Evolutionary conservation across 2,329 filamentous ascomycete species (phyloP).

Genomic region (Zymoseptoria tritici): DNA sequence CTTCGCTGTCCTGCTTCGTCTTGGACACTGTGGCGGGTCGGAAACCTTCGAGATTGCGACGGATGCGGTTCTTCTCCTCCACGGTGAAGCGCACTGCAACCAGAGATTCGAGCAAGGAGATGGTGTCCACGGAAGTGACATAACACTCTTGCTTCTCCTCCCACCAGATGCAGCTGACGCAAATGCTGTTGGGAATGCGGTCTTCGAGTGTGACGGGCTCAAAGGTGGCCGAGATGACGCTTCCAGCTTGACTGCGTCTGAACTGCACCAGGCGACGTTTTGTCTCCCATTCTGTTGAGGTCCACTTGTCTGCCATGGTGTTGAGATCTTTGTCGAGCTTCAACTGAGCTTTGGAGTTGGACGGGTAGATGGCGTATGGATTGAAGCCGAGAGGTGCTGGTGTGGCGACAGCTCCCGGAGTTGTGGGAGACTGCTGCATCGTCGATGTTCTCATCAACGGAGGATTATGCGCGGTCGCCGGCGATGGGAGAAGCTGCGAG

Average conservation of each 20-base stretch:
- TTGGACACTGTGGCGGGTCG: slow-evolving; percentile 90
- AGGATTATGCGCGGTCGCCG: slow-evolving; percentile 44
- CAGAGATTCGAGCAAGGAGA: slow-evolving; percentile 85
- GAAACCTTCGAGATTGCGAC: slow-evolving; percentile 91
- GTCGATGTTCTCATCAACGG: slow-evolving; percentile 62
- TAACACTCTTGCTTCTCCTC: slow-evolving; percentile 83
- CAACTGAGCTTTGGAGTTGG: slow-evolving; percentile 65
- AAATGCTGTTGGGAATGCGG: slow-evolving; percentile 74
- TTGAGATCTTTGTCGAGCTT: slow-evolving; percentile 82
- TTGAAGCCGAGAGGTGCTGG: slow-evolving; percentile 52
- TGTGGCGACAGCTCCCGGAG: slow-evolving; percentile 27
- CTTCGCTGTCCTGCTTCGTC: slow-evolving; percentile 81
- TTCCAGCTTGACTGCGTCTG: slow-evolving; percentile 71
- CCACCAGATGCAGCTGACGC: slow-evolving; percentile 98
- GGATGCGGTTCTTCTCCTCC: slow-evolving; percentile 96
- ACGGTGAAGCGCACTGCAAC: slow-evolving; percentile 84
- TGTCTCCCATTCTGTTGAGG: slow-evolving; percentile 67
- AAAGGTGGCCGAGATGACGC: slow-evolving; percentile 74
- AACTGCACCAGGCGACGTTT: slow-evolving; percentile 85
- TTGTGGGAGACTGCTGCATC: slow-evolving; percentile 49
- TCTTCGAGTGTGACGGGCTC: slow-evolving; percentile 71
- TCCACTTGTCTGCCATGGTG: slow-evolving; percentile 77
- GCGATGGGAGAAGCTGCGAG: slow-evolving; percentile 37
- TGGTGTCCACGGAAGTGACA: slow-evolving; percentile 95
- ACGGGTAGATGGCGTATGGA: slow-evolving; percentile 69